Evolutionary conservation across 192 early-diverging fungal genomes (phyloP), one percentile per base, ranked within the genome.

Genomic region (Dissophora globulifera): DNA sequence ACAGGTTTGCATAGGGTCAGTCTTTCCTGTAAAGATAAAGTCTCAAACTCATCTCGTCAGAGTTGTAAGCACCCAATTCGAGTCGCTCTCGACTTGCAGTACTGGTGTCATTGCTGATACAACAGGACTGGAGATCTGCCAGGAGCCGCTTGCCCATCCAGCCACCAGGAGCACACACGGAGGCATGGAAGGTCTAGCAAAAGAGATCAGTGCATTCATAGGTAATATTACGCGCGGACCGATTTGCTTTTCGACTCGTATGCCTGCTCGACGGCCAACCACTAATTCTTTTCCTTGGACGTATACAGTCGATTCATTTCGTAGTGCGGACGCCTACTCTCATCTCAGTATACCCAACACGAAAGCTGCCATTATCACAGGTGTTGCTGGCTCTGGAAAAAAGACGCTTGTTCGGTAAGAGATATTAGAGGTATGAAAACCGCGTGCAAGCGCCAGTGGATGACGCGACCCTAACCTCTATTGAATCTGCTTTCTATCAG

Each of bases 321-420:
- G 50, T 22, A 43, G 41, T 12, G 50, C 42, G 7, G 50, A 67
- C 16, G 62, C 72, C 4, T 76, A 76, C 23, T 56, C 45, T 19
- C 41, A 56, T 5, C 56, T 86, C 6, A 47, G 56, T 29, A 84
- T 87, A 42, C 64, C 79, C 11, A 68, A 79, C 65, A 78, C 63
- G 16, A 81, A 79, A 41, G 79, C 85, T 2, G 43, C 80, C 2
- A 41, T 87, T 20, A 50, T 87, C 31, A 68, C 58, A 19, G 84
- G 85, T 13, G 72, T 82, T 9, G 30, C 61, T 43, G 85, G 85
- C 17, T 72, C 74, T 22, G 85, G 83, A 13, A 87, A 85, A 47
- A 81, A 80, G 25, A 29, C 50, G 0, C 1, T 85, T 31, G 56
- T 86, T 22, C 51, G 58, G 84, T 84, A 78, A 53, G 78, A 20